Evolutionary conservation across 2,329 filamentous ascomycete species (phyloP).

Genomic region (Aureobasidium subglaciale): DNA sequence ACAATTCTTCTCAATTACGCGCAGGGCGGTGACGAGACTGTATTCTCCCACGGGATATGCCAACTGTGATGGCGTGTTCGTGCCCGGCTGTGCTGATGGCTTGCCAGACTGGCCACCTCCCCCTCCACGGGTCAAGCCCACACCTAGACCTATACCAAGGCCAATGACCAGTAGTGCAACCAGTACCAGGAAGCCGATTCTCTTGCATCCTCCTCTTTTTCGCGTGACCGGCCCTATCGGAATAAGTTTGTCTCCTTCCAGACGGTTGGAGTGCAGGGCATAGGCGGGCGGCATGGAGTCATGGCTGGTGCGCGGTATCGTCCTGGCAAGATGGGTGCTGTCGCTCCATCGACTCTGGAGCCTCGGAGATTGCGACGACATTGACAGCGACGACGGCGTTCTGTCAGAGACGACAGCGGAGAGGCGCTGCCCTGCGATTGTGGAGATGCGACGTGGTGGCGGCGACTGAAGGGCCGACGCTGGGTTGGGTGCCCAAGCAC

Average conservation of each 20-base stretch:
- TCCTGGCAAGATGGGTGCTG: neutral
- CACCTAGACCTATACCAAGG: conserved; percentile 34
- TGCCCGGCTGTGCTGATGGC: conserved; percentile 14
- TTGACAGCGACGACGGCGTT: neutral
- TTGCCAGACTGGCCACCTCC: neutral
- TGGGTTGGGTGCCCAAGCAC: neutral
- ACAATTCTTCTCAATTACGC: conserved; percentile 48
- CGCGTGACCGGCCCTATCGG: neutral
- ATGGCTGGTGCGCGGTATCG: neutral
- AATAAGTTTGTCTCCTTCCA: neutral
- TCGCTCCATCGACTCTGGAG: conserved; percentile 5
- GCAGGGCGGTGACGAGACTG: conserved; percentile 52
- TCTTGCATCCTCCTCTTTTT: conserved; percentile 33
- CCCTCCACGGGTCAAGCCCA: conserved; percentile 22
- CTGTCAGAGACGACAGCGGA: conserved; percentile 34
- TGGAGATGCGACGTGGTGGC: conserved; percentile 35
- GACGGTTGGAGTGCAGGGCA: neutral
- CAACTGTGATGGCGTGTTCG: conserved; percentile 18
- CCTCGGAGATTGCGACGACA: neutral
- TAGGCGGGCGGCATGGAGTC: conserved; percentile 18
- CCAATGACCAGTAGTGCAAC: conserved; percentile 26
- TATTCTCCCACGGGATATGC: conserved; percentile 58
- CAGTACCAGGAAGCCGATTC: conserved; percentile 28
- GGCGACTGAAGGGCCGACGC: conserved; percentile 16
- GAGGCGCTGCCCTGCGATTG: conserved; percentile 35